These are phyloP conservation scores for Wickerhamiella domercqiae DNA, from an alignment of 805 yeast species.

Conservation along the genomic window DNA sequence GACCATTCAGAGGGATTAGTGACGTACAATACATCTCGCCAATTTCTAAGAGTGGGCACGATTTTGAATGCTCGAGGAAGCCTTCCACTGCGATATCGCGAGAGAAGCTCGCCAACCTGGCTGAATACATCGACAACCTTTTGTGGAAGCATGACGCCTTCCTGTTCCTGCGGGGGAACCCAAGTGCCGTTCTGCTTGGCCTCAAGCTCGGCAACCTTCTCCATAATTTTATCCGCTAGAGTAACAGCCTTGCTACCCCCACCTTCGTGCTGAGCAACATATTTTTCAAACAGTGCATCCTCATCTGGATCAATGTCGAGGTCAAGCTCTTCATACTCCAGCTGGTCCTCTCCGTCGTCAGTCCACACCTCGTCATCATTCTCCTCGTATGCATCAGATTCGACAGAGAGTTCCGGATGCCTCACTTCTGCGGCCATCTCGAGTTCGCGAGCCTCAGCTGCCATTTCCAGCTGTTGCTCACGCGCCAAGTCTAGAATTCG, in stretches of 20 bases:
- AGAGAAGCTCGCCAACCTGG: slow-evolving; percentile 72
- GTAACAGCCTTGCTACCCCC: slow-evolving; percentile 14
- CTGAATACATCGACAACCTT: slow-evolving; percentile 91
- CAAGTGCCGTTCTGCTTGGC: slow-evolving; percentile 23
- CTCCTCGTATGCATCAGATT: slow-evolving; percentile 36
- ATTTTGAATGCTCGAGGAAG: slow-evolving; percentile 94
- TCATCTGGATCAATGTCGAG: slow-evolving; percentile 63
- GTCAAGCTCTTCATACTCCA: slow-evolving; percentile 38
- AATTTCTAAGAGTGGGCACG: slow-evolving; percentile 77
- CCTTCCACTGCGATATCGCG: slow-evolving; percentile 89
- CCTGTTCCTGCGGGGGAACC: slow-evolving; percentile 23
- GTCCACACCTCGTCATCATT: slow-evolving; percentile 23
- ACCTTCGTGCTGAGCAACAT: slow-evolving; percentile 25
- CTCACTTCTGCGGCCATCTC: background rate
- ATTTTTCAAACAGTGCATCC: slow-evolving; percentile 67
- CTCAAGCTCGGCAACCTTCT: slow-evolving; percentile 50
- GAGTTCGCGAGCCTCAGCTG: slow-evolving; percentile 32
- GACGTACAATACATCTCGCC: slow-evolving; percentile 90
- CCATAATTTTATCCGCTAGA: slow-evolving; percentile 88
- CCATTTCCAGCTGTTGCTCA: slow-evolving; percentile 85
- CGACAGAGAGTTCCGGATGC: slow-evolving; percentile 22
- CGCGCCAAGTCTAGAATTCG: slow-evolving; percentile 78
- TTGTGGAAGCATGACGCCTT: slow-evolving; percentile 79
- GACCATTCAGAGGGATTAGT: slow-evolving; percentile 92
- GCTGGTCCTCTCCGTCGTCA: slow-evolving; percentile 32